Conservation (phyloP, 768 basidiomycete species). For the Leccinum boreale region DNA sequence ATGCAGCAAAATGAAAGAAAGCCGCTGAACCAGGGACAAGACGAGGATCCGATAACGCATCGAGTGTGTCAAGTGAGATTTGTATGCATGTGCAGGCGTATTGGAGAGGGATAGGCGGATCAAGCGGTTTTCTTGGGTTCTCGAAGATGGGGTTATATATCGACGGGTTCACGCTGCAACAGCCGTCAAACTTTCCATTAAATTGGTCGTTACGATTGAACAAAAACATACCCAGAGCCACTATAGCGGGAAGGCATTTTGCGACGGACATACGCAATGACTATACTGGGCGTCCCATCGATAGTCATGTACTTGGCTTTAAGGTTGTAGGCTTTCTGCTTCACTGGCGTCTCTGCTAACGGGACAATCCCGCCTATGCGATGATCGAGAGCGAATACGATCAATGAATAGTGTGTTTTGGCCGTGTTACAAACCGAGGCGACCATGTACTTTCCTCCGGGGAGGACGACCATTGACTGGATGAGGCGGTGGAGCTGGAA, state of each 20-base stretch:
- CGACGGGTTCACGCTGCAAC: slow-evolving; percentile 28
- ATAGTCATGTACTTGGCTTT: slow-evolving; percentile 59
- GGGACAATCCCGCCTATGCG: slow-evolving; percentile 38
- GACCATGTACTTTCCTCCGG: slow-evolving; percentile 67
- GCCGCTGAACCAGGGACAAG: slow-evolving; percentile 36
- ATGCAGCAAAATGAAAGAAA: slow-evolving; percentile 35
- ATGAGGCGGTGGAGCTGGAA: slow-evolving; percentile 34
- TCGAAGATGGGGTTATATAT: slow-evolving; percentile 31
- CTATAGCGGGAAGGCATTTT: slow-evolving; percentile 22
- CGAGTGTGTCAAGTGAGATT: slow-evolving; percentile 41
- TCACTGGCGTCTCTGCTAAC: slow-evolving; percentile 48
- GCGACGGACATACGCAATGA: slow-evolving; percentile 51
- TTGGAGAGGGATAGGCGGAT: slow-evolving; percentile 40
- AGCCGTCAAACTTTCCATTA: slow-evolving; percentile 1
- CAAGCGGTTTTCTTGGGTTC: slow-evolving; percentile 37
- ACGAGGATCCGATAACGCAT: slow-evolving; percentile 42
- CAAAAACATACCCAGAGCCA: slow-evolving; percentile 15
- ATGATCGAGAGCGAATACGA: slow-evolving; percentile 57
- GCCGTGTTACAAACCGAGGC: slow-evolving; percentile 51
- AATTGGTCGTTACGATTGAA: neutral
- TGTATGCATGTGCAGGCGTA: slow-evolving; percentile 45
- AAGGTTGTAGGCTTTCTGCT: slow-evolving; percentile 51
- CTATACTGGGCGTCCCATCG: slow-evolving; percentile 44
- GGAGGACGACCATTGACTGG: slow-evolving; percentile 55
- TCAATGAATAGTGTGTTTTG: slow-evolving; percentile 46